phyloP scores from a whole-genome alignment of 192 early-diverging fungal genomes.

The Cladochytrium replicatum region DNA sequence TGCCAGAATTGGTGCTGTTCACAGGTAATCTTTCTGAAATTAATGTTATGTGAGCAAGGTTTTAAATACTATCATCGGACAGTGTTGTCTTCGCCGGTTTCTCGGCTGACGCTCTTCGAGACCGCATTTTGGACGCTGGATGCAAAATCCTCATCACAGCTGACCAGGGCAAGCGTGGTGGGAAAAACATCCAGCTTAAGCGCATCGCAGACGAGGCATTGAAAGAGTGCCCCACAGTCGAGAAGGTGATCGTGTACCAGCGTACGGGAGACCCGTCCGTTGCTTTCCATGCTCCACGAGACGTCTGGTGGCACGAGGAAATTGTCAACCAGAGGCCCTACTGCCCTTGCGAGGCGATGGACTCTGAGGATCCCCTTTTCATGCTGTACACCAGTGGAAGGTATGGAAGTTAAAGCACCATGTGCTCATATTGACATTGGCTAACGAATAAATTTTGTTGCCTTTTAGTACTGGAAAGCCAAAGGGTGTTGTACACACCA shows the following conservation, averaged over 20 bases:
- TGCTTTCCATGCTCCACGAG: conserved; percentile 63
- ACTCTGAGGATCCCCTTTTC: conserved; percentile 88
- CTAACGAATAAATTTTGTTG: no score
- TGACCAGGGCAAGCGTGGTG: conserved; percentile 88
- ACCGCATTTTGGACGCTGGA: conserved; percentile 77
- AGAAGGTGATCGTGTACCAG: conserved; percentile 81
- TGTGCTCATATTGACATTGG: not conserved
- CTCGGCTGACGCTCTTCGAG: conserved; percentile 82
- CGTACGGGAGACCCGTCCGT: conserved; percentile 72
- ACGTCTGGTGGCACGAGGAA: conserved; percentile 95
- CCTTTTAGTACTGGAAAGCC: conserved; percentile 71
- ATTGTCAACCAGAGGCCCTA: conserved; percentile 68
- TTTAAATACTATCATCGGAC: conserved; percentile 1
- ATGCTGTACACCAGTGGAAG: conserved; percentile 85
- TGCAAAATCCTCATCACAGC: conserved; percentile 81
- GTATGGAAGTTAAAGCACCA: no score
- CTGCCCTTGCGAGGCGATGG: conserved; percentile 77
- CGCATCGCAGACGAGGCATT: conserved; percentile 89
- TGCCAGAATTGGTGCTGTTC: conserved; percentile 84
- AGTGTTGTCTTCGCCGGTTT: conserved; percentile 96
- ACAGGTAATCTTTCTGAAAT: no score
- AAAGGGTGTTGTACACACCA: conserved; percentile 89
- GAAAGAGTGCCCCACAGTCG: conserved; percentile 62
- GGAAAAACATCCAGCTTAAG: conserved; percentile 82
- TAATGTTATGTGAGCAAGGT: not conserved